Conservation (phyloP, 495 filamentous ascomycete genomes). For the Penicillium paxilli region DNA sequence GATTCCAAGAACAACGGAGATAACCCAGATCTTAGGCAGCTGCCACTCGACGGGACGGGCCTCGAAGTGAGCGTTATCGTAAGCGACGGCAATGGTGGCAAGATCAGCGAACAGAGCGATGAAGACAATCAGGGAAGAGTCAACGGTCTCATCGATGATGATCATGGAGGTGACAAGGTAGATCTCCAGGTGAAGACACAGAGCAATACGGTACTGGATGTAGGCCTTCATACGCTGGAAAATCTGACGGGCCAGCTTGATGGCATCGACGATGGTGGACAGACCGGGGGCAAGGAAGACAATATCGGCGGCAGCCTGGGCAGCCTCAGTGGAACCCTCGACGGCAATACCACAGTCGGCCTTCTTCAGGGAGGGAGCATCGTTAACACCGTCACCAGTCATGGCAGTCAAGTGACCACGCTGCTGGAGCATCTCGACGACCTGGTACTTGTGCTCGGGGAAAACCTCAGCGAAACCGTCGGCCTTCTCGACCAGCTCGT, state of each 20-base stretch:
- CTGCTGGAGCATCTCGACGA: slow-evolving; percentile 75
- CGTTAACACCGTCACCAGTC: slow-evolving; percentile 77
- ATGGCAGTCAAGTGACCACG: slow-evolving; percentile 73
- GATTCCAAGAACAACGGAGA: slow-evolving; percentile 65
- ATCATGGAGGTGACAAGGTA: slow-evolving; percentile 78
- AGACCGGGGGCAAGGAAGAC: slow-evolving; percentile 80
- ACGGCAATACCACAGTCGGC: slow-evolving; percentile 77
- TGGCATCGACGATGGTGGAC: slow-evolving; percentile 72
- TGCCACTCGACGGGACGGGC: slow-evolving; percentile 74
- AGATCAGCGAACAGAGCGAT: slow-evolving; percentile 76
- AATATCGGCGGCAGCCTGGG: slow-evolving; percentile 76
- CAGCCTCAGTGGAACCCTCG: slow-evolving; percentile 74
- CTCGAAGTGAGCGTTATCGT: slow-evolving; percentile 77
- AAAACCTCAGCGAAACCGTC: slow-evolving; percentile 78
- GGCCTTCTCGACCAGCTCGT: slow-evolving; percentile 74
- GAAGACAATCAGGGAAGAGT: slow-evolving; percentile 70
- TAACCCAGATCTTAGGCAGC: slow-evolving; percentile 76
- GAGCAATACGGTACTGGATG: slow-evolving; percentile 78
- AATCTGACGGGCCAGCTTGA: slow-evolving; percentile 77
- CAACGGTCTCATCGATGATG: slow-evolving; percentile 72
- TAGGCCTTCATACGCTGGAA: slow-evolving; percentile 85
- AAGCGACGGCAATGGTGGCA: slow-evolving; percentile 74
- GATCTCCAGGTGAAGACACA: slow-evolving; percentile 74
- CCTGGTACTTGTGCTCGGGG: slow-evolving; percentile 78
- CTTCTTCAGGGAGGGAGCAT: slow-evolving; percentile 72